These are phyloP conservation scores for Globisporangium rhizosaccharum DNA, from an alignment of 352 stramenopile species.

Conservation along the genomic window DNA sequence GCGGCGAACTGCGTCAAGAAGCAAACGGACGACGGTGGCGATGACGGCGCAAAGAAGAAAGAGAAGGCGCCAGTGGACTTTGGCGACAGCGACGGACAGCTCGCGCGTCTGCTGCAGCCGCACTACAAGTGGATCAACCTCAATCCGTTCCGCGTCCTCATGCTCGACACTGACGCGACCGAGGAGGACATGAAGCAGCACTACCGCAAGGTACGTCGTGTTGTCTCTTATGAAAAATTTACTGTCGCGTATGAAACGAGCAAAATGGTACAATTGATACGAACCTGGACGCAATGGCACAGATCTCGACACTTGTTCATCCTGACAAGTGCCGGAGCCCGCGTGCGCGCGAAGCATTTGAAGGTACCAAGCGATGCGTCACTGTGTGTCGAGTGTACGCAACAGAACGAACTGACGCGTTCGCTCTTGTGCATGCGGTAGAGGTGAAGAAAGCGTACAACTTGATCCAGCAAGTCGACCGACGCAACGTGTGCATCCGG, in stretches of 20 bases:
- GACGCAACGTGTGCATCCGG: conserved; percentile 72
- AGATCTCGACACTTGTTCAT: conserved; percentile 87
- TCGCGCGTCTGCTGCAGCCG: conserved; percentile 57
- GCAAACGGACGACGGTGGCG: conserved; percentile 13
- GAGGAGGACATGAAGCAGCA: conserved; percentile 90
- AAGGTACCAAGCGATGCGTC: conserved; percentile 35
- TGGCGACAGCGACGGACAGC: conserved; percentile 54
- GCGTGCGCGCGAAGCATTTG: conserved; percentile 78
- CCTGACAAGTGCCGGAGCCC: conserved; percentile 77
- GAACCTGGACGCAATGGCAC: neutral
- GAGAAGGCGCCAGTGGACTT: conserved; percentile 64
- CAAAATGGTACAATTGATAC: too few species aligned
- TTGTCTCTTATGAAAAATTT: too few species aligned
- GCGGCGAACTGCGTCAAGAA: conserved; percentile 77
- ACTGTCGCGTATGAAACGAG: too few species aligned
- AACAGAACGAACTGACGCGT: neutral
- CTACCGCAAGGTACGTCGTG: conserved; percentile 68
- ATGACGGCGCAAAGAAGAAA: conserved; percentile 32
- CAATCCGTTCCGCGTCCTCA: conserved; percentile 86
- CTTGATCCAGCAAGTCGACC: conserved; percentile 78
- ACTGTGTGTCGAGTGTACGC: conserved; percentile 5
- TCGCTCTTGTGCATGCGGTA: conserved; percentile 11
- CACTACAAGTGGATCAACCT: conserved; percentile 87
- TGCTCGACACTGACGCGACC: conserved; percentile 80
- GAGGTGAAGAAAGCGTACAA: conserved; percentile 87